Evolutionary conservation across 352 stramenopile species (phyloP), one percentile per base, ranked within the genome.

Genomic region (Pythium grandisporangium): DNA sequence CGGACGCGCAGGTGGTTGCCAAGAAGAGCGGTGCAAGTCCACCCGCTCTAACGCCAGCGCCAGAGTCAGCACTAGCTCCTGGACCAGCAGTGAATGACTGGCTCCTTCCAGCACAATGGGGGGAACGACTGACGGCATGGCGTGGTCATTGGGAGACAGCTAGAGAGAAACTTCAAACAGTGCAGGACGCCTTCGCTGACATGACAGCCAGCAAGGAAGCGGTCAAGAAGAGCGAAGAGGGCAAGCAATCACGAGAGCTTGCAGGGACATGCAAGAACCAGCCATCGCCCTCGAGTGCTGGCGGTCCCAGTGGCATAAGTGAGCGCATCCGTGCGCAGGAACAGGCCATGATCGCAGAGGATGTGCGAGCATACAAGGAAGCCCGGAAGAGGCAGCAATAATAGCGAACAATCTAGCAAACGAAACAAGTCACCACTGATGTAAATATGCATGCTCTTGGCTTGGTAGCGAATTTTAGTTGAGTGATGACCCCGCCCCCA

Each of bases 281-380:
- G 3, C n/a, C n/a, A n/a, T n/a, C n/a, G n/a, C n/a, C n/a, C n/a
- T n/a, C n/a, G n/a, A n/a, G n/a, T n/a, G n/a, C n/a, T n/a, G 59
- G 46, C 4, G 56, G 53, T 2, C 44, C 63, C 10, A 74, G 70
- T 34, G 70, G 70, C 25, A 48, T 73, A 30, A 58, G 68, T 36
- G 56, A 58, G 30, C 74, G 74, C 38, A 63, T 70, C 32, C 38
- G 66, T n/a, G 49, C 70, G 51, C 59, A 61, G 12, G 56, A 84
- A 19, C 59, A 72, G 32, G 69, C 75, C 6, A 55, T 67, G 47
- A 27, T 83, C 19, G 52, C 65, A 14, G 40, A 66, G 6, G 73
- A 84, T 46, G 30, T 84, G 12, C 58, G 58, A 10, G 57, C 45
- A 19, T 64, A 70, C 40, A 63, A 77, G 56, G 53, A 51, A 50